These are phyloP conservation scores for Sedum album DNA, from an alignment of 164 flowering plant genomes.

Conservation along the genomic window DNA sequence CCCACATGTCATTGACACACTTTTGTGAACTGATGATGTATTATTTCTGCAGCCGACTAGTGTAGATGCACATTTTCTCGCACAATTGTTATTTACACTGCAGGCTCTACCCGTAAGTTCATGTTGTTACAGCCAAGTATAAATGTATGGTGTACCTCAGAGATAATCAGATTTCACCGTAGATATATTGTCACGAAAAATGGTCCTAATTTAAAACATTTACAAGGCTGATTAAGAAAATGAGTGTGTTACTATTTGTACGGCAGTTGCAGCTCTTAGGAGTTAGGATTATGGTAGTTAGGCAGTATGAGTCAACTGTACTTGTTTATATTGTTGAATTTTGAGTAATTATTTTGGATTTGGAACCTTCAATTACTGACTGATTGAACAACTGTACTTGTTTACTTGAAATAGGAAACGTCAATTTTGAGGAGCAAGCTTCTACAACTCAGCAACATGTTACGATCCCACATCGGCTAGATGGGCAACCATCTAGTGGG, in stretches of 20 bases:
- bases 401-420: constrained; percentile 40
- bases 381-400: not conserved
- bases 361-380: not conserved
- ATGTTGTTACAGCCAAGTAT: not conserved
- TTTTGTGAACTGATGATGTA: constrained; percentile 2
- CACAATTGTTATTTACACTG: constrained; percentile 62
- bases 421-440: constrained; percentile 62
- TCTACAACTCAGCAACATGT: constrained; percentile 44
- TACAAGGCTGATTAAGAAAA: not conserved
- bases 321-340: not conserved
- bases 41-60: constrained; percentile 57
- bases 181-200: too few relatives aligned
- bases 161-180: too few relatives aligned
- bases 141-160: not conserved
- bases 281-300: not conserved
- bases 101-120: constrained; percentile 81
- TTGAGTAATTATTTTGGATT: not conserved
- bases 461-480: too few relatives aligned
- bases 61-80: constrained; percentile 79
- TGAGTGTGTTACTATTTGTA: not conserved
- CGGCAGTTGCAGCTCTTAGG: not conserved
- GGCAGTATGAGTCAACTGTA: not conserved
- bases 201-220: too few relatives aligned
- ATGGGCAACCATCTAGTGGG: too few relatives aligned
- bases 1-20: not conserved